These are phyloP conservation scores for Fusarium scirpi DNA, from an alignment of 2,329 filamentous ascomycete species.

Conservation along the genomic window DNA sequence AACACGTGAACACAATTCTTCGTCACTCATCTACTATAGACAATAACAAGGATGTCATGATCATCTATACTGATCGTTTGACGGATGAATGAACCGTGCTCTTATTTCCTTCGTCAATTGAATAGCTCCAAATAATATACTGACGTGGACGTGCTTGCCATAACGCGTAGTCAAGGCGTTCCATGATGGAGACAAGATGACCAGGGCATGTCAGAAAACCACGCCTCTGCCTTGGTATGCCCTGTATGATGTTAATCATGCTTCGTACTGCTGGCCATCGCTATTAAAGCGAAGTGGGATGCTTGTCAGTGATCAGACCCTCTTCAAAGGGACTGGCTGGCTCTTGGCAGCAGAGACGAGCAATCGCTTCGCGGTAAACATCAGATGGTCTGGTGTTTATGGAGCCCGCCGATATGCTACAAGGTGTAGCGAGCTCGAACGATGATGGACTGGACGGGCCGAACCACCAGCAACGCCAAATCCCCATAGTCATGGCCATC, in stretches of 20 bases:
- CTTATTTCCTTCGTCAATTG: background rate
- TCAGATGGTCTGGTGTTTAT: conserved; percentile 33
- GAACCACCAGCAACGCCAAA: conserved; percentile 30
- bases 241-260: conserved; percentile 13
- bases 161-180: conserved; percentile 18
- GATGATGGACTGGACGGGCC: conserved; percentile 39
- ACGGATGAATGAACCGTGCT: background rate
- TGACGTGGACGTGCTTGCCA: conserved; percentile 7
- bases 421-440: conserved; percentile 33
- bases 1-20: conserved; percentile 8
- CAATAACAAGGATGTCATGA: background rate
- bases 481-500: background rate
- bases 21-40: background rate
- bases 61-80: background rate
- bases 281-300: conserved; percentile 8
- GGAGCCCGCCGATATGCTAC: conserved; percentile 23
- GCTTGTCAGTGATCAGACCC: conserved; percentile 1
- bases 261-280: background rate
- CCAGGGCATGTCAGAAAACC: conserved; percentile 25
- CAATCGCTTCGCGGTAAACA: conserved; percentile 21
- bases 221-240: conserved; percentile 27
- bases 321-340: background rate
- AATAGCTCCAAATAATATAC: background rate
- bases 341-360: conserved; percentile 4
- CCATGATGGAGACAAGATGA: conserved; percentile 18